These are phyloP conservation scores for Syzygium aqueum DNA, from an alignment of 345 rosid species.

Conservation along the genomic window DNA sequence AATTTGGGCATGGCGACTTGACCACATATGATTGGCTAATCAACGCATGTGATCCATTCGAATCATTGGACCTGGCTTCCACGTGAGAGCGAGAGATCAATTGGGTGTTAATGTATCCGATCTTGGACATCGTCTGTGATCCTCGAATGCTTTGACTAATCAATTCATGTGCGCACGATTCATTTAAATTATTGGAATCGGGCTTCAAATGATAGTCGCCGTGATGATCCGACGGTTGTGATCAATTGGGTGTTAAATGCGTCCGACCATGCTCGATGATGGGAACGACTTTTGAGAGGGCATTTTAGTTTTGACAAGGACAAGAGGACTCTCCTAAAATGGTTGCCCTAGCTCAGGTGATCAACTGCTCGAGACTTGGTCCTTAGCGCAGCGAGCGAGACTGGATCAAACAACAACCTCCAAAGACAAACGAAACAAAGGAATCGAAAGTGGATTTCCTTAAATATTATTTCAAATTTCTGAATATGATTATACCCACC, in stretches of 20 bases:
- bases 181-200: rapidly evolving
- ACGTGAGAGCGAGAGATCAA: neutral
- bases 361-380: neutral
- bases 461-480: neutral
- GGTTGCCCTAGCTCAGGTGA: neutral
- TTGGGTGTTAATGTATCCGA: neutral
- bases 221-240: rapidly evolving
- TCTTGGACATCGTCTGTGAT: neutral
- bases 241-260: neutral
- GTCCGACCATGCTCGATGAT: neutral
- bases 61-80: neutral
- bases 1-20: rapidly evolving
- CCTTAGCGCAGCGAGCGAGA: neutral
- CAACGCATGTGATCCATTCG: neutral
- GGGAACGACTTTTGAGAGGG: neutral
- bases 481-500: no score
- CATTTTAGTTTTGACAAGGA: neutral
- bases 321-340: neutral
- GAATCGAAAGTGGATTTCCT: neutral
- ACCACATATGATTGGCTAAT: neutral
- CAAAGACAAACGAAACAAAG: neutral
- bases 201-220: neutral
- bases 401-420: neutral
- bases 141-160: neutral
- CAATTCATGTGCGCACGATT: neutral